These are phyloP conservation scores for Echeveria elegans DNA, from an alignment of 164 flowering plant genomes.

Conservation along the genomic window DNA sequence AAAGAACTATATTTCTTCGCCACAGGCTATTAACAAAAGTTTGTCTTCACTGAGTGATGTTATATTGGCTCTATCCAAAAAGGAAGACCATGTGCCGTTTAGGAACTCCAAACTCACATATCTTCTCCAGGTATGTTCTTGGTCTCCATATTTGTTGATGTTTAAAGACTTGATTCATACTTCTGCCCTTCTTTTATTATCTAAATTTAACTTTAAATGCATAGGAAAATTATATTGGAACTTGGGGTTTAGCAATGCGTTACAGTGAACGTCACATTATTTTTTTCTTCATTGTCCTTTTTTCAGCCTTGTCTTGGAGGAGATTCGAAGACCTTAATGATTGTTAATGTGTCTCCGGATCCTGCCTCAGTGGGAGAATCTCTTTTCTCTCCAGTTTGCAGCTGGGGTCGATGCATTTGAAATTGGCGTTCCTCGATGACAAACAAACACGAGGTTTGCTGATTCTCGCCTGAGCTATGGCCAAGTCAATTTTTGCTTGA, in stretches of 20 bases:
- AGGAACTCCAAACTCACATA: conserved; percentile 93
- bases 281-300: background rate
- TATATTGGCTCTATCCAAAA: conserved; percentile 80
- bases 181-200: too few relatives aligned
- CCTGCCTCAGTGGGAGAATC: conserved; percentile 78
- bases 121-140: conserved; percentile 76
- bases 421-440: conserved; percentile 82
- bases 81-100: conserved; percentile 83
- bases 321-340: conserved; percentile 92
- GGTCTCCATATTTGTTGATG: background rate
- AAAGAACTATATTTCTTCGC: background rate
- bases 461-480: conserved; percentile 77
- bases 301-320: conserved; percentile 93
- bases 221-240: too few relatives aligned
- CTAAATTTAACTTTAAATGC: too few relatives aligned
- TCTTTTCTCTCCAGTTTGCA: conserved; percentile 84
- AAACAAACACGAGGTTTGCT: conserved; percentile 36
- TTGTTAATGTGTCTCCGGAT: conserved; percentile 82
- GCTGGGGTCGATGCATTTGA: conserved; percentile 89
- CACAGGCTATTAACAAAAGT: conserved; percentile 89
- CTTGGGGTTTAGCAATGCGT: background rate
- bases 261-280: background rate
- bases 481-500: conserved; percentile 12
- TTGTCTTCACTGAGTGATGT: conserved; percentile 84
- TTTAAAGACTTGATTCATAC: too few relatives aligned